These are phyloP conservation scores for Odonthalia washingtoniensis DNA, from an alignment of 31 red algal genomes.

Conservation along the genomic window DNA sequence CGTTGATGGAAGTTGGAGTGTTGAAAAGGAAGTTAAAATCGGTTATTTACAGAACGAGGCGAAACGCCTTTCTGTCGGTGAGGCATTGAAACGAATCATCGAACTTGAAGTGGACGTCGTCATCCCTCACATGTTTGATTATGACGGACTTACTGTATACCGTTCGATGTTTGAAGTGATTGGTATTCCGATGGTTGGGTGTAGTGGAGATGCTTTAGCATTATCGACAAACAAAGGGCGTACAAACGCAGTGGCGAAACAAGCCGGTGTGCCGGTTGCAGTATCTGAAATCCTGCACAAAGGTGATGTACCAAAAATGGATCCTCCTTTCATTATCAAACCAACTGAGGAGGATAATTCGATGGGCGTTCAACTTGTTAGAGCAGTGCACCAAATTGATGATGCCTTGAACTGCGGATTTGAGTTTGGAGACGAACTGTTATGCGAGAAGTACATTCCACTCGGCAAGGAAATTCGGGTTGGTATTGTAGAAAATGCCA, in stretches of 20 bases:
- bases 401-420: constrained; percentile 51
- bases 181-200: constrained; percentile 65
- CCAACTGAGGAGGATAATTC: constrained; percentile 85
- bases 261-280: constrained; percentile 66
- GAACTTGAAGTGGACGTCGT: constrained; percentile 46
- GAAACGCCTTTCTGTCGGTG: constrained; percentile 39
- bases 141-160: constrained; percentile 73
- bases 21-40: neutral
- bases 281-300: constrained; percentile 49
- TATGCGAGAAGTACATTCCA: constrained; percentile 75
- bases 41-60: neutral
- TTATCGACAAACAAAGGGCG: constrained; percentile 79
- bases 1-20: constrained; percentile 60
- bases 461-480: constrained; percentile 73
- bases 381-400: constrained; percentile 19
- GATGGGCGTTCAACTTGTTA: constrained; percentile 56
- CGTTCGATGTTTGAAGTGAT: constrained; percentile 55
- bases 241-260: constrained; percentile 54
- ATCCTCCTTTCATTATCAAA: constrained; percentile 66
- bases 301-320: constrained; percentile 44
- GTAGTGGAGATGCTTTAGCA: constrained; percentile 62
- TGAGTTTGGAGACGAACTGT: constrained; percentile 68
- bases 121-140: constrained; percentile 81
- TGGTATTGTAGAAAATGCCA: constrained; percentile 54
- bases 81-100: constrained; percentile 52